These are phyloP conservation scores for Avena sativa DNA, from an alignment of 176 grass and related monocot genomes.

Conservation along the genomic window DNA sequence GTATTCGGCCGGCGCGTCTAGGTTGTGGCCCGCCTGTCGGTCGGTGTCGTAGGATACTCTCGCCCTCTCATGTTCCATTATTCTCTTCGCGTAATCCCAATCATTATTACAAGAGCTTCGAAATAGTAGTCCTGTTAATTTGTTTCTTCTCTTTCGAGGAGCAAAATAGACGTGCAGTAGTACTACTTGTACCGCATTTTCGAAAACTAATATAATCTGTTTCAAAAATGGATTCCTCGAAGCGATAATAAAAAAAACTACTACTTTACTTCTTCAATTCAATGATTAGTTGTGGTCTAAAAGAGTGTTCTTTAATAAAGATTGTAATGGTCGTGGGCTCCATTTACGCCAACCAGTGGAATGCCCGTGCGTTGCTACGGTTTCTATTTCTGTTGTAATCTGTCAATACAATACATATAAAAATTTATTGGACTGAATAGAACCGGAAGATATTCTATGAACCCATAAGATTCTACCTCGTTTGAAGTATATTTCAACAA, in stretches of 20 bases:
- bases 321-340: not conserved
- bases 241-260: not conserved
- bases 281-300: not conserved
- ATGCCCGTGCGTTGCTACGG: too few relatives aligned
- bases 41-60: not conserved
- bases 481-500: too few relatives aligned
- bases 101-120: not conserved
- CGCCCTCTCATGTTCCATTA: constrained; percentile 37
- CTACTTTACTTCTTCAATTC: not conserved
- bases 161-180: too few relatives aligned
- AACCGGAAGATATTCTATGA: too few relatives aligned
- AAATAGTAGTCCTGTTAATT: not conserved
- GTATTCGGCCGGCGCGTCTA: constrained; percentile 25
- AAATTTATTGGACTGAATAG: too few relatives aligned
- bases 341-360: not conserved
- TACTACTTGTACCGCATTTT: not conserved
- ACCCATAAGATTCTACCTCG: too few relatives aligned
- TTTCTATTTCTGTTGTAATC: too few relatives aligned
- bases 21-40: constrained; percentile 33
- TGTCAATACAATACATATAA: too few relatives aligned
- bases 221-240: not conserved
- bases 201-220: not conserved
- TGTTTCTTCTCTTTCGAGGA: not conserved
- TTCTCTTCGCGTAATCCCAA: constrained; percentile 38
- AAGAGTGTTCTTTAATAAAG: not conserved